These are phyloP conservation scores for Nidula microcarpa DNA, from an alignment of 768 basidiomycete genomes.

Conservation along the genomic window DNA sequence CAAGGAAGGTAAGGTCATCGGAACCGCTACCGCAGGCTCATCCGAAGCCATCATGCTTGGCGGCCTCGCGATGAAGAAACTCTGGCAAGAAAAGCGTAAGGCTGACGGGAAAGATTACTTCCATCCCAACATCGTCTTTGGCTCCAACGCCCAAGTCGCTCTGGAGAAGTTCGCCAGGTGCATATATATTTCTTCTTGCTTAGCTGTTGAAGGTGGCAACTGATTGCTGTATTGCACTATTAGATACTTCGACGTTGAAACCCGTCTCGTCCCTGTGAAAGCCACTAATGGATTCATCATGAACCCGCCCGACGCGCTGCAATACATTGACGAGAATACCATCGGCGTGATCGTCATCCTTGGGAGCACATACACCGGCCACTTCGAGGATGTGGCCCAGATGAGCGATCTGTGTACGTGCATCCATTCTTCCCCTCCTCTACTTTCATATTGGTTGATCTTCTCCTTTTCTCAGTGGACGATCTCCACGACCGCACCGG, in stretches of 20 bases:
- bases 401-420: constrained; percentile 48
- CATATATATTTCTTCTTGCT: neutral
- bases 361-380: constrained; percentile 57
- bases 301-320: constrained; percentile 53
- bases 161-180: constrained; percentile 63
- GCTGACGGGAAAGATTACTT: constrained; percentile 50
- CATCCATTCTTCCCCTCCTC: neutral
- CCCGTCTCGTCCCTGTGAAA: constrained; percentile 44
- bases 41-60: constrained; percentile 71
- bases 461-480: constrained; percentile 32
- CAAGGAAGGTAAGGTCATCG: constrained; percentile 49
- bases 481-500: constrained; percentile 53
- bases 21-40: constrained; percentile 62
- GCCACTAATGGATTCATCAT: constrained; percentile 45
- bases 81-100: constrained; percentile 64
- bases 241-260: constrained; percentile 61
- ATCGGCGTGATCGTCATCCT: constrained; percentile 62
- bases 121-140: constrained; percentile 58
- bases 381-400: constrained; percentile 56
- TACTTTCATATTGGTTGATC: neutral
- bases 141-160: constrained; percentile 60
- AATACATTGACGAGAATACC: constrained; percentile 66
- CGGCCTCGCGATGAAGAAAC: constrained; percentile 65
- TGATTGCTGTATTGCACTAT: neutral
- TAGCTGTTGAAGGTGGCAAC: neutral